These are phyloP conservation scores for Lunularia cruciata DNA, from an alignment of 225 moss, liverwort and hornwort genomes.

Conservation along the genomic window DNA sequence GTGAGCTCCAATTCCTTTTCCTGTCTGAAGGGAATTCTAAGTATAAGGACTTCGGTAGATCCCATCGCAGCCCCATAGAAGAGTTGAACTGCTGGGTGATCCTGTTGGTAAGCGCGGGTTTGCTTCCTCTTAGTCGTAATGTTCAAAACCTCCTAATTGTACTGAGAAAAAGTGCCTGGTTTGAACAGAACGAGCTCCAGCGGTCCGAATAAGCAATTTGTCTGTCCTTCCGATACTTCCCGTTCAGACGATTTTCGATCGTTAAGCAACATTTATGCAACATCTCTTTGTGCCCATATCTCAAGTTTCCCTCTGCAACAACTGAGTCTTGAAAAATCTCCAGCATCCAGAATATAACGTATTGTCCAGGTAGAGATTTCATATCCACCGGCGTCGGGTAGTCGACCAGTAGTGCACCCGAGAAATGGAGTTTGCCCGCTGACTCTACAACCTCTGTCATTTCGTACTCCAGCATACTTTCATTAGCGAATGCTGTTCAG, in stretches of 20 bases:
- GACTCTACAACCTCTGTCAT: not conserved
- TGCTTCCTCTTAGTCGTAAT: not conserved
- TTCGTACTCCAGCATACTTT: not conserved
- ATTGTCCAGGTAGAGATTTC: not conserved
- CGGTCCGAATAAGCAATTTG: not conserved
- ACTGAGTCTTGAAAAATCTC: not conserved
- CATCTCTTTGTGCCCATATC: too few relatives aligned
- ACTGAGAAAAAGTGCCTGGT: not conserved
- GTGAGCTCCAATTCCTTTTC: too few relatives aligned
- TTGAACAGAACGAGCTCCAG: not conserved
- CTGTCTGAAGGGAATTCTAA: too few relatives aligned
- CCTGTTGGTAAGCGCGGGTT: not conserved
- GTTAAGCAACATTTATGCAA: not conserved
- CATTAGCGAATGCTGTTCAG: not conserved
- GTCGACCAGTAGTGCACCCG: not conserved
- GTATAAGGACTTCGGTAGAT: too few relatives aligned
- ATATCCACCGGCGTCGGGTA: not conserved
- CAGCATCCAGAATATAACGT: not conserved
- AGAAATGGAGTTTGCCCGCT: not conserved
- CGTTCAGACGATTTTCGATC: not conserved
- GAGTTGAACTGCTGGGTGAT: not conserved
- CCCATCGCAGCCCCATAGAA: not conserved
- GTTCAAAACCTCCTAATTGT: not conserved
- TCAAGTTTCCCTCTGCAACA: not conserved
- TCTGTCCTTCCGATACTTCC: not conserved